phyloP scores from a whole-genome alignment of 148 eudicot species.

The Talinum fruticosum region DNA sequence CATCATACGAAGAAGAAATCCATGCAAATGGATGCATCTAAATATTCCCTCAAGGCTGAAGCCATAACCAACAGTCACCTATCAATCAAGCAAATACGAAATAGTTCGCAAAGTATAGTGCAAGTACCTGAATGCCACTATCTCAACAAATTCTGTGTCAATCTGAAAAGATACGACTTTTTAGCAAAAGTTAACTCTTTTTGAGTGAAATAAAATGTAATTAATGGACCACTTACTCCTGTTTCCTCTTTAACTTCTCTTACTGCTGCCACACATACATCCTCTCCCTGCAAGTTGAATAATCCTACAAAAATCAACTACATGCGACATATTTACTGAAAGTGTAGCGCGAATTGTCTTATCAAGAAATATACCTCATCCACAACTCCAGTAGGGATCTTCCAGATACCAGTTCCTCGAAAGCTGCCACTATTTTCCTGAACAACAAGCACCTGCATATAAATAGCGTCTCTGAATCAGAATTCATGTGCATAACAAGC shows the following conservation, averaged over 20 bases:
- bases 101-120: neutral
- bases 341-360: neutral
- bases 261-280: slow-evolving; percentile 53
- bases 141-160: slow-evolving; percentile 66
- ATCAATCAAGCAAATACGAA: neutral
- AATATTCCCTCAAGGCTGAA: neutral
- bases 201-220: neutral
- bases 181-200: slow-evolving; percentile 6
- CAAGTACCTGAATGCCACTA: slow-evolving; percentile 63
- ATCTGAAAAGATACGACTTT: slow-evolving; percentile 41
- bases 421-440: slow-evolving; percentile 60
- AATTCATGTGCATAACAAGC: neutral
- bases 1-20: slow-evolving; percentile 6
- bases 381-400: slow-evolving; percentile 82
- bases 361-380: slow-evolving; percentile 54
- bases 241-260: slow-evolving; percentile 98
- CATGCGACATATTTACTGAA: neutral
- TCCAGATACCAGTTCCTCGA: slow-evolving; percentile 71
- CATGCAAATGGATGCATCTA: neutral
- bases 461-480: slow-evolving; percentile 5
- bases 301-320: slow-evolving; percentile 8
- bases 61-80: neutral
- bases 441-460: slow-evolving; percentile 71
- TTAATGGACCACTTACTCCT: slow-evolving; percentile 49
- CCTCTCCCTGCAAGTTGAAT: slow-evolving; percentile 68